Base-by-base conservation (phyloP, 768 basidiomycete species). In the Tulasnella sp. region DNA sequence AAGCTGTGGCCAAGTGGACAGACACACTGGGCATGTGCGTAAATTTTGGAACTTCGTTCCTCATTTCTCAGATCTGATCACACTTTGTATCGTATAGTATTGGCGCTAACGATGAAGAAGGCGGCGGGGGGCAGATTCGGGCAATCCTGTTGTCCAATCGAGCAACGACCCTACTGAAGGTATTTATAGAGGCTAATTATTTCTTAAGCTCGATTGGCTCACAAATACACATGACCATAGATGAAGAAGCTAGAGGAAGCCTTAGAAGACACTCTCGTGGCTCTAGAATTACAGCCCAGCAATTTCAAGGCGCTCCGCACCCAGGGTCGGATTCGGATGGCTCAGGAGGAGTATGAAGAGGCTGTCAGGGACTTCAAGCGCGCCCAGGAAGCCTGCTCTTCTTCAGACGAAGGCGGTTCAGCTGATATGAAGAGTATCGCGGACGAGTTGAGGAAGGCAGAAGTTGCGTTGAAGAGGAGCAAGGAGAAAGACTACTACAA, bases 401-500 rank as follows among this genome's bases (percentile, higher is more conserved):
- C 34, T 38, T 75, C 75, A 19, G 75, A 75, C 5, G 88, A 89
- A 32, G 80, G 78, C 21, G 77, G 70, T 10, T 70, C 75, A 78
- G 21, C 75, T 91, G 51, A 78, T 74, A 61, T 61, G 48, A 50
- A 63, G 38, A 51, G 55, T 27, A 32, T 64, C 32, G 62, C 44
- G 59, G 65, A 67, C 0, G 90, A 94, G 67, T 74, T 91, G 43
- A 83, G 80, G 70, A 87, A 89, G 69, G 89, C 89, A 0, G 88
- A 94, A 71, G 80, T 80, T 3, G 83, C 79, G 54, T 73, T 92
- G 64, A 92, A 91, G 77, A 74, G 85, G 64, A 89, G 87, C 73
- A 92, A 93, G 75, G 84, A 86, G 56, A 92, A 91, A 72, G 90
- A 93, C 67, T 89, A 89, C 67, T 88, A 88, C 70, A 87, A 88